A percentile compares a stretch with the other conserved stretches of the same genome.
phyloP scores from a whole-genome alignment of 495 filamentous ascomycete genomes.

The Neurospora intermedia region DNA sequence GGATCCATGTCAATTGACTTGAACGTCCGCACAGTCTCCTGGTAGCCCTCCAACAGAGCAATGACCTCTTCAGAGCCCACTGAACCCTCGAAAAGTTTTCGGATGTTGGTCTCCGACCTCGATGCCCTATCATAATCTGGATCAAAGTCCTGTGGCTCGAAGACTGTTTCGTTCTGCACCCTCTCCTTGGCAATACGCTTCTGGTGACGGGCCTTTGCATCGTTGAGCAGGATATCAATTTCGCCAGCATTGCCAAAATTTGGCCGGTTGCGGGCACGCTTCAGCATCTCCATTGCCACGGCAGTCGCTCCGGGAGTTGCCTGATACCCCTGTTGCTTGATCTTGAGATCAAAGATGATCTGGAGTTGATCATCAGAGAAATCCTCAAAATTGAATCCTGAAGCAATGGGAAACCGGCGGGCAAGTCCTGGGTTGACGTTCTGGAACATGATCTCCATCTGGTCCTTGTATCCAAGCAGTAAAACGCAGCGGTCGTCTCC shows the following conservation, averaged over 20 bases:
- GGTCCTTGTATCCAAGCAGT: conserved; percentile 65
- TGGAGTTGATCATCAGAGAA: conserved; percentile 49
- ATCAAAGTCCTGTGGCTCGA: conserved; percentile 62
- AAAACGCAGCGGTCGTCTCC: conserved; percentile 73
- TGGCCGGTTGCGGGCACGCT: conserved; percentile 41
- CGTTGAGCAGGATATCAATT: conserved; percentile 54
- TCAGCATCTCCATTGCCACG: conserved; percentile 41
- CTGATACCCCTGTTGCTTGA: conserved; percentile 35
- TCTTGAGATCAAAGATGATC: conserved; percentile 48
- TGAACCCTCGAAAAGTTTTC: conserved; percentile 51
- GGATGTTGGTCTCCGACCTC: conserved; percentile 38
- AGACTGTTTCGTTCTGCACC: too few relatives aligned
- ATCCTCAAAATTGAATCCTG: conserved; percentile 62
- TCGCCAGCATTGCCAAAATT: conserved; percentile 55
- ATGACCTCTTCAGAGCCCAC: conserved; percentile 58
- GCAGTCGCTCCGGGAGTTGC: conserved; percentile 30
- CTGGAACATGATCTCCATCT: conserved; percentile 70
- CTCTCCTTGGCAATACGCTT: too few relatives aligned
- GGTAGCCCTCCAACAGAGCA: conserved; percentile 47
- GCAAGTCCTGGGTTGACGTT: conserved; percentile 67
- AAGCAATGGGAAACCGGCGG: conserved; percentile 54
- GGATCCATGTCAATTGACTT: conserved; percentile 50
- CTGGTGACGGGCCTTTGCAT: conserved; percentile 51
- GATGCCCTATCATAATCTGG: conserved; percentile 48
- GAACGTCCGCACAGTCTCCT: conserved; percentile 42